phyloP scores from a whole-genome alignment of 176 grass and related monocot genomes.

The Poa annua region DNA sequence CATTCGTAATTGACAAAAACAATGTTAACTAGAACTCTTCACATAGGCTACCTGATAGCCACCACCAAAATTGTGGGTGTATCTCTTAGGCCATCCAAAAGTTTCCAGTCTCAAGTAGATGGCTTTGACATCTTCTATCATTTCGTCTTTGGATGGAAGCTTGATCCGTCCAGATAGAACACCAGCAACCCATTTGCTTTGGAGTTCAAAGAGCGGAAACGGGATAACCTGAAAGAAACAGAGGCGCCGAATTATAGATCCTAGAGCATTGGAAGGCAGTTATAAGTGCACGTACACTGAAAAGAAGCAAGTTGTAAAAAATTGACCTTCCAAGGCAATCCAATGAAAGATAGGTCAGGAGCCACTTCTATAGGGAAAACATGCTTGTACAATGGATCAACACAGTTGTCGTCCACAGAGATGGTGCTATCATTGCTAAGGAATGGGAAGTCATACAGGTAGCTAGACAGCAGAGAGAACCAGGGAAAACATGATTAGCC shows the following conservation, averaged over 20 bases:
- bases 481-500: slow-evolving; percentile 29
- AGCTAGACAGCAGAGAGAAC: slow-evolving; percentile 45
- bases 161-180: slow-evolving; percentile 63
- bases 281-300: not conserved
- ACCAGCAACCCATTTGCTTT: slow-evolving; percentile 91
- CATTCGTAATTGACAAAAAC: not conserved
- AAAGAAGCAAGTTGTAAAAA: slow-evolving; percentile 23
- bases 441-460: slow-evolving; percentile 75
- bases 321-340: slow-evolving; percentile 60
- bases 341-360: slow-evolving; percentile 66
- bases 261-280: not conserved
- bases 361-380: slow-evolving; percentile 60
- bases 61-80: slow-evolving; percentile 67
- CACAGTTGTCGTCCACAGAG: slow-evolving; percentile 69
- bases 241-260: not conserved
- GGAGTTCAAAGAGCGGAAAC: slow-evolving; percentile 83
- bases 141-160: slow-evolving; percentile 66
- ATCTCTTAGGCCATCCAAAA: slow-evolving; percentile 84
- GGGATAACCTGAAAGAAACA: slow-evolving; percentile 60
- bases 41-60: slow-evolving; percentile 55
- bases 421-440: slow-evolving; percentile 55
- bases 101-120: slow-evolving; percentile 47
- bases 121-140: slow-evolving; percentile 73
- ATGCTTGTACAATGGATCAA: slow-evolving; percentile 78
- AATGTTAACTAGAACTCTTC: not conserved